Evolutionary conservation across 2,329 filamentous ascomycete genomes (phyloP).

Genomic region (Biscogniauxia mediterranea): DNA sequence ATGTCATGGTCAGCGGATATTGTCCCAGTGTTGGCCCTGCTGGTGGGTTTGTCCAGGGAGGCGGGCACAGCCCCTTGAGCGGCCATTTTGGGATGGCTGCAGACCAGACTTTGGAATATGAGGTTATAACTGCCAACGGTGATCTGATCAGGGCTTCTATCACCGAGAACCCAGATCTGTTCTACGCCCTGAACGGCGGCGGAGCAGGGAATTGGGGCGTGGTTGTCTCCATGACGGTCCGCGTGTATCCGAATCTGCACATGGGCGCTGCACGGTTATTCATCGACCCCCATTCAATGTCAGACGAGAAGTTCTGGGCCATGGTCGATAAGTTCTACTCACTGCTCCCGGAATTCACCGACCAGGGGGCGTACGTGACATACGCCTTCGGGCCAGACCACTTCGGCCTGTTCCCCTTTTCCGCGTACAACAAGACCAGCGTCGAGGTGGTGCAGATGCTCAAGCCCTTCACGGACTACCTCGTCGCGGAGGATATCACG

Average conservation of each 20-base stretch:
- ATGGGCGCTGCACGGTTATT: neutral
- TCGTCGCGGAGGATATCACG: neutral
- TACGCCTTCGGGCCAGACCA: neutral
- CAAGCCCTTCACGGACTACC: neutral
- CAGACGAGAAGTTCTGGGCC: neutral
- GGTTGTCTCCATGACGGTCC: neutral
- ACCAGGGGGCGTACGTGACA: neutral
- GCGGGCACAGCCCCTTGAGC: slow-evolving; percentile 42
- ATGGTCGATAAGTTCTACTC: neutral
- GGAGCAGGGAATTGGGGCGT: slow-evolving; percentile 44
- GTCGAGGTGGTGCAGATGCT: neutral
- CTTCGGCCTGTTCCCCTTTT: neutral
- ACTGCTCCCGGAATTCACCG: neutral
- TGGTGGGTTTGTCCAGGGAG: slow-evolving; percentile 47
- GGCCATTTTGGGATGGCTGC: slow-evolving; percentile 46
- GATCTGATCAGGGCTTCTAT: slow-evolving; percentile 41
- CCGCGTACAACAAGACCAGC: neutral
- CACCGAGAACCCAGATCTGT: slow-evolving; percentile 46
- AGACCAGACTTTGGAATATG: slow-evolving; percentile 46
- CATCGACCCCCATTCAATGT: neutral
- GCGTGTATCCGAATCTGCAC: neutral
- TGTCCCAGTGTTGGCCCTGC: slow-evolving; percentile 28
- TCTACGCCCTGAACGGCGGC: slow-evolving; percentile 53
- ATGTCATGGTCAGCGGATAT: slow-evolving; percentile 15
- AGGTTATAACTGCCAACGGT: slow-evolving; percentile 45